phyloP scores from a whole-genome alignment of 148 eudicot species.

The Cornus controversa region DNA sequence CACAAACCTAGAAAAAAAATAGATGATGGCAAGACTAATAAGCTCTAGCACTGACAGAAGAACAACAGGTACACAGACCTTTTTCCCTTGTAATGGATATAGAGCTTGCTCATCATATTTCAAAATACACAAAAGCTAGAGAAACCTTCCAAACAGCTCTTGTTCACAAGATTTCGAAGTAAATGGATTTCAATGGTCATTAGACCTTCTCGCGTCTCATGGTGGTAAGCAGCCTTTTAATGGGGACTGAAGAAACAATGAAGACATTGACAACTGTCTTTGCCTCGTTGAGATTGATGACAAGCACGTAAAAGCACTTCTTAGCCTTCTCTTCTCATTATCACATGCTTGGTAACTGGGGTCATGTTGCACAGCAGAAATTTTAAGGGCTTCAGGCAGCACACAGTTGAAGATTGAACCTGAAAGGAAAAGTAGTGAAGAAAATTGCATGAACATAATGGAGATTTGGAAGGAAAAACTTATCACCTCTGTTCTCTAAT shows the following conservation, averaged over 20 bases:
- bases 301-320: conserved; percentile 60
- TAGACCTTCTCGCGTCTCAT: conserved; percentile 56
- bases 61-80: background rate
- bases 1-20: background rate
- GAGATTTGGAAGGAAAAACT: background rate
- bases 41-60: background rate
- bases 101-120: background rate
- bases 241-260: conserved; percentile 71
- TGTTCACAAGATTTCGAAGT: background rate
- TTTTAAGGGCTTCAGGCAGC: conserved; percentile 72
- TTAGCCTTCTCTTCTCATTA: conserved; percentile 61
- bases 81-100: background rate
- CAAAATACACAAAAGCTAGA: background rate
- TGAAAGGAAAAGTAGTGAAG: conserved; percentile 9
- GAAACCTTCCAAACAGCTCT: conserved; percentile 11
- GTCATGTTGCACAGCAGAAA: conserved; percentile 56
- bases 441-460: background rate
- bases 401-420: conserved; percentile 77
- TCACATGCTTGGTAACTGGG: conserved; percentile 42
- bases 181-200: background rate
- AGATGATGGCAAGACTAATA: background rate
- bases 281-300: conserved; percentile 80
- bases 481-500: no score
- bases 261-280: conserved; percentile 69
- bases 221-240: conserved; percentile 66